phyloP scores from a whole-genome alignment of 148 eudicot genomes.

The Fagopyrum esculentum region DNA sequence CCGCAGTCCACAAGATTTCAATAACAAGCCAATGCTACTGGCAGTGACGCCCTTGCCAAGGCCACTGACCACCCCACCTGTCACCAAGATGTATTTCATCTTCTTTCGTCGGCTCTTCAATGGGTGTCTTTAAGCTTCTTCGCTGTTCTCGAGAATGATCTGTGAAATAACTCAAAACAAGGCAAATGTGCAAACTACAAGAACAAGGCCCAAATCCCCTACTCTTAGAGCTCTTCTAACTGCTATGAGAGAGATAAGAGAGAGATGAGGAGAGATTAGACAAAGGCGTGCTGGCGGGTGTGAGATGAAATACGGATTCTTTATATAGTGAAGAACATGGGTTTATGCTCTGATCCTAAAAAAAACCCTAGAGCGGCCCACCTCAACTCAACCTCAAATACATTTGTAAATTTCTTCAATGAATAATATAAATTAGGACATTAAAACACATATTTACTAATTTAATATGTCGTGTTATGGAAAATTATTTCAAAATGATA shows the following conservation, averaged over 20 bases:
- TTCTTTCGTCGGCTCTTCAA: neutral
- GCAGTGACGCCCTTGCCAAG: slow-evolving; percentile 92
- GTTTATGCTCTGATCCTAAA: neutral
- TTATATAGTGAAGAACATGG: neutral
- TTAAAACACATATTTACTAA: no score
- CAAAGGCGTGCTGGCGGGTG: slow-evolving; percentile 14
- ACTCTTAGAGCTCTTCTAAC: slow-evolving; percentile 3
- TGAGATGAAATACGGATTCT: neutral
- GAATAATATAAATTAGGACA: no score
- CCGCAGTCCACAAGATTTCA: slow-evolving; percentile 81
- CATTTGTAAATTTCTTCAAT: no score
- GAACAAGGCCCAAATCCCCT: slow-evolving; percentile 8
- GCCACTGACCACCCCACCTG: slow-evolving; percentile 93
- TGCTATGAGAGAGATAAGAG: neutral
- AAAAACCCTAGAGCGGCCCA: slow-evolving; percentile 14
- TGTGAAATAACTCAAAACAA: neutral
- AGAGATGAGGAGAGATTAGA: neutral
- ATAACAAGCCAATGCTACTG: slow-evolving; percentile 84
- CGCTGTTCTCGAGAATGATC: slow-evolving; percentile 8
- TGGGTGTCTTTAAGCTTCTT: neutral
- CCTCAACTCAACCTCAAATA: neutral
- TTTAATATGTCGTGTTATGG: no score
- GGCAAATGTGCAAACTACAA: slow-evolving; percentile 4
- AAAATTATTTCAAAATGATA: no score
- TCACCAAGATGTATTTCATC: slow-evolving; percentile 88